Percentiles rank a stretch among this genome's conserved stretches.
Evolutionary conservation across 805 yeast species (phyloP).

Genomic region (Cyberlindnera xishuangbannaensis): DNA sequence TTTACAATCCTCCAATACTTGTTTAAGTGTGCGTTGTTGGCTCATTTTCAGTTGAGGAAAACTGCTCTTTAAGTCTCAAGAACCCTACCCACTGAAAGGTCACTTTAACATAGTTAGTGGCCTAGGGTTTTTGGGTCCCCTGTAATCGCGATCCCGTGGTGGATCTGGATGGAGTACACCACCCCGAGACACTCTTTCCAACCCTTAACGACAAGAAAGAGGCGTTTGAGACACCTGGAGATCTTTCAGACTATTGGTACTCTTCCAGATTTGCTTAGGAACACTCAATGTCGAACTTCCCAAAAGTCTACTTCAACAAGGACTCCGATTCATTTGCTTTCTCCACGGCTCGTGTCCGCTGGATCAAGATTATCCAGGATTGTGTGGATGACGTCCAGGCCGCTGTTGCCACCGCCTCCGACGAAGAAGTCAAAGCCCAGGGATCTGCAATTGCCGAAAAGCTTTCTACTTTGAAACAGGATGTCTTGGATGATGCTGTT

Average conservation of each 20-base stretch:
- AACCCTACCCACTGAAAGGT: too few species aligned
- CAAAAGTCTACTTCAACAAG: constrained; percentile 49
- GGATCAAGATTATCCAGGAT: constrained; percentile 78
- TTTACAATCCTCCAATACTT: constrained; percentile 5
- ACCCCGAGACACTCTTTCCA: background rate
- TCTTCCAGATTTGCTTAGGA: too few species aligned
- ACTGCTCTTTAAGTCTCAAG: background rate
- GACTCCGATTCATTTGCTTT: constrained; percentile 79
- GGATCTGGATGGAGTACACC: too few species aligned
- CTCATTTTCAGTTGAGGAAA: constrained; percentile 3
- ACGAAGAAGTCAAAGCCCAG: constrained; percentile 32
- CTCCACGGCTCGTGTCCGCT: constrained; percentile 70
- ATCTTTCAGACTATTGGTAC: too few species aligned
- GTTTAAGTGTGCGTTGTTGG: constrained; percentile 10
- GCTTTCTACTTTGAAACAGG: constrained; percentile 39
- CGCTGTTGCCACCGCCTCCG: constrained; percentile 26
- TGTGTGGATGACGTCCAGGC: constrained; percentile 55
- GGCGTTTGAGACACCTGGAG: too few species aligned
- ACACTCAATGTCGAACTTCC: constrained; percentile 15
- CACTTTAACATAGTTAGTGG: background rate
- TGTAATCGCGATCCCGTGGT: too few species aligned
- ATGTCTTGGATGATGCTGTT: constrained; percentile 36
- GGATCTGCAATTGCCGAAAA: constrained; percentile 39
- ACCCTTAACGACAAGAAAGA: too few species aligned
- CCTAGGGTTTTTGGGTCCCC: background rate